phyloP scores from a whole-genome alignment of 2,329 filamentous ascomycete genomes.

The Pseudogymnoascus sp. region DNA sequence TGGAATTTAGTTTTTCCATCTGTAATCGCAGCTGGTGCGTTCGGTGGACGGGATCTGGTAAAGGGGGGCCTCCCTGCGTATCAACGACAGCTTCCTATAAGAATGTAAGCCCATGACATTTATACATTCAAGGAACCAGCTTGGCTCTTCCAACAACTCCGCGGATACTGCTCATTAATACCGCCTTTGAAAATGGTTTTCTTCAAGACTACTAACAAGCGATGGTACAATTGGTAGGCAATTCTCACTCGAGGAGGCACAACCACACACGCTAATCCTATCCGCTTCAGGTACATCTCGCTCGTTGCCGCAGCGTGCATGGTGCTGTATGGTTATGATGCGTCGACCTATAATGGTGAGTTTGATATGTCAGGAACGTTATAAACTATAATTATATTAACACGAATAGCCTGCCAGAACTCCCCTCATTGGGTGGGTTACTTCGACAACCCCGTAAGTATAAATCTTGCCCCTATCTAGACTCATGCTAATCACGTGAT shows the following conservation, averaged over 20 bases:
- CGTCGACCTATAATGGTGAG: constrained; percentile 61
- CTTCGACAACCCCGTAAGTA: constrained; percentile 37
- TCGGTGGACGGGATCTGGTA: neutral
- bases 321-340: constrained; percentile 68
- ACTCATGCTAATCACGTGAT: constrained; percentile 17
- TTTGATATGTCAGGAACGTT: neutral
- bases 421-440: constrained; percentile 58
- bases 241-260: neutral
- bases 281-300: constrained; percentile 50
- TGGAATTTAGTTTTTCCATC: constrained; percentile 2
- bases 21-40: neutral
- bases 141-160: neutral
- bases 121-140: neutral
- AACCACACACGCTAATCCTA: neutral
- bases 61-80: neutral
- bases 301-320: constrained; percentile 64
- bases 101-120: neutral
- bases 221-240: constrained; percentile 6
- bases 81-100: neutral
- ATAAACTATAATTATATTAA: neutral
- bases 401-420: constrained; percentile 40
- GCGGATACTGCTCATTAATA: neutral
- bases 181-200: neutral
- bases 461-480: neutral
- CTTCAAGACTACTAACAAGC: neutral